Evolutionary conservation across 768 basidiomycete species (phyloP), one percentile per base, ranked within the genome.

Genomic region (Boletellus emodensis): DNA sequence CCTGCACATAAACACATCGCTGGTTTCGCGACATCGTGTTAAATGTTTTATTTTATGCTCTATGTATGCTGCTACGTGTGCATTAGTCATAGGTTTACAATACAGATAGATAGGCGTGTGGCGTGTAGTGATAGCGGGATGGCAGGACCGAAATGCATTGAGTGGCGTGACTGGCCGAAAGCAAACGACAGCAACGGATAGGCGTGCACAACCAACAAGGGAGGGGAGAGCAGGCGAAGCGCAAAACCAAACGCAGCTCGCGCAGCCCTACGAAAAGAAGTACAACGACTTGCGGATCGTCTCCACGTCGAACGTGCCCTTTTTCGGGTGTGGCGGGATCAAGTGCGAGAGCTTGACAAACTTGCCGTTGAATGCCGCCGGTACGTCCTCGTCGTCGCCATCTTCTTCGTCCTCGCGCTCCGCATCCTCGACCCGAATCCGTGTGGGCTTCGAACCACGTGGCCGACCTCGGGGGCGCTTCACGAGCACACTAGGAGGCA

Each of bases 241-340:
- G 30, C 30, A 11, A 30, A 30, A 30, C 30, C 30, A 11, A 30
- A 30, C 30, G 10, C 30, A 11, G 30, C 8, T 30, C 30, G 7
- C 10, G 7, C 10, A 13, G 9, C 34, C 11, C 46, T 80, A 96
- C 38, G 94, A 94, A 78, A 97, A 98, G 80, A 98, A 98, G 70
- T 97, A 98, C 34, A 77, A 75, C 38, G 87, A 90, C 50, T 82
- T 70, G 65, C 86, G 86, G 70, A 97, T 94, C 53, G 75, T 75
- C 60, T 81, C 75, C 54, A 98, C 91, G 56, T 90, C 80, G 66
- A 98, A 96, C 49, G 75, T 73, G 48, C 95, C 95, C 72, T 90
- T 91, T 68, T 80, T 64, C 0, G 95, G 95, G 18, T 93, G 67
- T 0, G 84, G 85, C 0, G 94, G 94, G 17, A 97, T 67, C 57